Percentiles rank a stretch among this genome's conserved stretches.
These are phyloP conservation scores for Trichoderma orchidacearum DNA, from an alignment of 495 filamentous ascomycete genomes.

Conservation along the genomic window DNA sequence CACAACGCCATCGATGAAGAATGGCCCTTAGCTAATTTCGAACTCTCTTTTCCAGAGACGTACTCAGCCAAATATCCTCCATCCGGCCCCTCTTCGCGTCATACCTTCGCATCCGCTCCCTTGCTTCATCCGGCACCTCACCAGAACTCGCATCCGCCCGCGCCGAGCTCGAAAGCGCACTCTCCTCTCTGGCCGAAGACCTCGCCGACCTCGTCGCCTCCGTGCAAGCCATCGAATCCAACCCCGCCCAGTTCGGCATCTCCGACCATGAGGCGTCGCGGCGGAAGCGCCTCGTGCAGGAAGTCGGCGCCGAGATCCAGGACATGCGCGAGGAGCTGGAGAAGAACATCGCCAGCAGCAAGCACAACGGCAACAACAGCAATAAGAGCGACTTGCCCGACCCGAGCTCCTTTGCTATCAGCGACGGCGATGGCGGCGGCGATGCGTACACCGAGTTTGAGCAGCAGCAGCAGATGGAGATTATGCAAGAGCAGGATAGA, in stretches of 20 bases:
- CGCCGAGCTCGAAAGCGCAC: conserved; percentile 62
- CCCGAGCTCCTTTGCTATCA: conserved; percentile 51
- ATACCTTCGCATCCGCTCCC: conserved; percentile 88
- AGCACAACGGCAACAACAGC: conserved; percentile 1
- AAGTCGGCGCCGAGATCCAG: conserved; percentile 78
- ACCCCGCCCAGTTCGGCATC: conserved; percentile 82
- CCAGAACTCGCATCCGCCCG: conserved; percentile 81
- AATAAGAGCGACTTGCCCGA: conserved; percentile 44
- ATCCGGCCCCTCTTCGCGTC: conserved; percentile 82
- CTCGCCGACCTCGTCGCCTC: conserved; percentile 80
- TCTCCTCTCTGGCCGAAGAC: conserved; percentile 69
- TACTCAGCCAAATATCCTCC: conserved; percentile 63
- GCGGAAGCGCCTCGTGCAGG: conserved; percentile 70
- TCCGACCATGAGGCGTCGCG: conserved; percentile 71
- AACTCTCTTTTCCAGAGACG: conserved; percentile 48
- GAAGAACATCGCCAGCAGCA: conserved; percentile 20
- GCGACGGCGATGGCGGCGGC: conserved; percentile 29
- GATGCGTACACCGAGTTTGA: conserved; percentile 74
- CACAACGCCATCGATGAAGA: neutral
- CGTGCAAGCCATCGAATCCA: conserved; percentile 74
- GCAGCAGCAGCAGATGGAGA: conserved; percentile 76
- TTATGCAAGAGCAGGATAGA: conserved; percentile 93
- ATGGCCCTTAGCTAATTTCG: neutral
- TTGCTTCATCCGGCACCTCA: conserved; percentile 41
- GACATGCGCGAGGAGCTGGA: conserved; percentile 75